Conservation (phyloP, 805 yeast species). For the Yarrowia bubula region DNA sequence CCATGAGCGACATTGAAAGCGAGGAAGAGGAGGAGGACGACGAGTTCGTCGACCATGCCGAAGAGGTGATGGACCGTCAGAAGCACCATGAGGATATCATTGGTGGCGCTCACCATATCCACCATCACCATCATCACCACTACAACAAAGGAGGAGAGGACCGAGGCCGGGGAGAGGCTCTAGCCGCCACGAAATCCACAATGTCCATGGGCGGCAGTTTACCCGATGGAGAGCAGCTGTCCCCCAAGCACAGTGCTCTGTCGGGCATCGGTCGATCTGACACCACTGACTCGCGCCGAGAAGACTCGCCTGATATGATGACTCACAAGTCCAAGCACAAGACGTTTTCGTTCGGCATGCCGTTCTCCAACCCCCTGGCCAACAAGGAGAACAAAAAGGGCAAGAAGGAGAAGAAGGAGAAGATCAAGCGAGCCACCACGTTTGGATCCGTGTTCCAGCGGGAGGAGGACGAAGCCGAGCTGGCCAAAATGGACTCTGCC, state of each 20-base stretch:
- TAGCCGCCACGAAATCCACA: neutral
- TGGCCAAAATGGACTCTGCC: constrained; percentile 12
- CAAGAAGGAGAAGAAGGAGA: constrained; percentile 24
- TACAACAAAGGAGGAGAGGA: neutral
- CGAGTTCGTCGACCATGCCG: constrained; percentile 22
- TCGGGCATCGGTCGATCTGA: neutral
- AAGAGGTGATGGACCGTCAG: constrained; percentile 1
- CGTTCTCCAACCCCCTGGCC: constrained; percentile 51
- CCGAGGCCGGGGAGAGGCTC: neutral
- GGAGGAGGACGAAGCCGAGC: neutral
- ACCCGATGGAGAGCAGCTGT: constrained; percentile 10
- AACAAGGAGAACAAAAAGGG: constrained; percentile 28
- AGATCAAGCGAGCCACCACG: neutral
- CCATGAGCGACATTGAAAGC: constrained; percentile 13
- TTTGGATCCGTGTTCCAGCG: constrained; percentile 2
- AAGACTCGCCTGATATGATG: neutral
- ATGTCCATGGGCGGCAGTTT: constrained; percentile 6
- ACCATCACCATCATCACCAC: constrained; percentile 7
- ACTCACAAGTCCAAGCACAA: constrained; percentile 27
- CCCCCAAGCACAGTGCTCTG: neutral
- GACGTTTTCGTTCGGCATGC: constrained; percentile 49
- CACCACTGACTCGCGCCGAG: constrained; percentile 1
- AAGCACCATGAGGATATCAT: constrained; percentile 20
- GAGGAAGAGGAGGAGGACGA: constrained; percentile 15
- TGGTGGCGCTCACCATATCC: neutral